A percentile compares a stretch with the other conserved stretches of the same genome.
Evolutionary conservation across 768 basidiomycete genomes (phyloP).

Genomic region (Suillus subluteus): DNA sequence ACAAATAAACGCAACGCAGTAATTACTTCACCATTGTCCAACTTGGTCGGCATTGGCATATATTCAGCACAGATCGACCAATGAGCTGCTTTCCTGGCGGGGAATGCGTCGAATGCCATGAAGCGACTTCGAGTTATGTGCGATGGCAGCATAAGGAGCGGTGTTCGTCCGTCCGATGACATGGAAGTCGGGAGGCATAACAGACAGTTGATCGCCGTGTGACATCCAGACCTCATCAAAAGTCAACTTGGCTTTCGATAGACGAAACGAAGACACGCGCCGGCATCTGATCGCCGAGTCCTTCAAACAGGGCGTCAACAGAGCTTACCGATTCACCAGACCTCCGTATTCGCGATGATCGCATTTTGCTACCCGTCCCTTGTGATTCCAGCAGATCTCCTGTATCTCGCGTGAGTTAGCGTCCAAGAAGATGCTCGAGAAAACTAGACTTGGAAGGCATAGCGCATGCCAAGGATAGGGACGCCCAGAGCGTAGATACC

Average conservation of each 20-base stretch:
- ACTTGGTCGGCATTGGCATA: constrained; percentile 78
- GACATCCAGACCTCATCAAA: constrained; percentile 95
- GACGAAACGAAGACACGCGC: constrained; percentile 41
- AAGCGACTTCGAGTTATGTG: constrained; percentile 85
- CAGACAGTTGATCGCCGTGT: constrained; percentile 92
- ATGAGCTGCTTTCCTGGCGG: constrained; percentile 89
- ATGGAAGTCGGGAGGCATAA: constrained; percentile 81
- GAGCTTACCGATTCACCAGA: constrained; percentile 50
- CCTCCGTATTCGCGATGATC: constrained; percentile 95
- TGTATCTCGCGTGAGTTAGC: constrained; percentile 33
- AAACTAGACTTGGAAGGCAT: constrained; percentile 82
- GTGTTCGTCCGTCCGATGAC: constrained; percentile 84
- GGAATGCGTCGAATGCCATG: constrained; percentile 96
- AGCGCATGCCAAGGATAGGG: constrained; percentile 96
- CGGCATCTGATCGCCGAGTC: constrained; percentile 87
- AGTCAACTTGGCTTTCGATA: not conserved
- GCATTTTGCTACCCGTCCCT: constrained; percentile 83
- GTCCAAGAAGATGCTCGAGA: not conserved
- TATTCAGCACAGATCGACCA: constrained; percentile 77
- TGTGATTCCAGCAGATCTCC: constrained; percentile 92
- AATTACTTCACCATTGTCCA: constrained; percentile 87
- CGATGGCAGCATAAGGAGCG: constrained; percentile 92
- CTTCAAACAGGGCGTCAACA: constrained; percentile 81
- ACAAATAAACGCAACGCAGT: constrained; percentile 12
- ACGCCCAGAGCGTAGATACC: constrained; percentile 86